A percentile compares a stretch with the other conserved stretches of the same genome.
Conservation (phyloP, 2,329 filamentous ascomycete species). For the Aspergillus chevalieri region DNA sequence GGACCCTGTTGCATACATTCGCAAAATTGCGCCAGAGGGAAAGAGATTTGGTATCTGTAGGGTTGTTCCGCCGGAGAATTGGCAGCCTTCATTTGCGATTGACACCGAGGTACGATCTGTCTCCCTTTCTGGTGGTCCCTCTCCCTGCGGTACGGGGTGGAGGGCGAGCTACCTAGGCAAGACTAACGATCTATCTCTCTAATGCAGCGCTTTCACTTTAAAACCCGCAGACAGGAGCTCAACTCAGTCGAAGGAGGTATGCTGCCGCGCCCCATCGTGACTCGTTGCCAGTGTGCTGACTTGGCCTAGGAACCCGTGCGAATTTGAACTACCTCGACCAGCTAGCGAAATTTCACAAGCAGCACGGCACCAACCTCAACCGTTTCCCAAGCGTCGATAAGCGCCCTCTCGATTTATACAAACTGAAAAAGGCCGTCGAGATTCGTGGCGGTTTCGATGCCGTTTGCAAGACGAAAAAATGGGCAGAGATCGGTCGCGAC, state of each 20-base stretch:
- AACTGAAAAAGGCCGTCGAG: conserved; percentile 94
- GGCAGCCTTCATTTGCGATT: conserved; percentile 93
- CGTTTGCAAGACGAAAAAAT: conserved; percentile 97
- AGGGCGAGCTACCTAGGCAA: background rate
- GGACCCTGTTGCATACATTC: conserved; percentile 88
- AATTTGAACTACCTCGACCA: conserved; percentile 96
- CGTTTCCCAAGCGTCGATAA: conserved; percentile 96
- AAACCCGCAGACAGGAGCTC: conserved; percentile 89
- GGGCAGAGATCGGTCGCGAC: conserved; percentile 96
- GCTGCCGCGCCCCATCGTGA: conserved; percentile 23
- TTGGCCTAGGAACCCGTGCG: conserved; percentile 70
- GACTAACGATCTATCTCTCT: conserved; percentile 11
- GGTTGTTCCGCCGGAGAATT: conserved; percentile 85
- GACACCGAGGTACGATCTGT: conserved; percentile 74
- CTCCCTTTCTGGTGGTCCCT: background rate
- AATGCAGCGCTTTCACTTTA: conserved; percentile 84
- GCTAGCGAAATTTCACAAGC: conserved; percentile 91
- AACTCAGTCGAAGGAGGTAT: conserved; percentile 97
- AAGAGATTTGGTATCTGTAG: conserved; percentile 88
- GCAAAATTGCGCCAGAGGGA: conserved; percentile 82
- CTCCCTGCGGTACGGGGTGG: background rate
- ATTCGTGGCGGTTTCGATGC: conserved; percentile 89
- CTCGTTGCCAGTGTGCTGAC: conserved; percentile 35
- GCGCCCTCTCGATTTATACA: conserved; percentile 89
- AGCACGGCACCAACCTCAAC: conserved; percentile 89